These are phyloP conservation scores for Nelumbo lutea DNA, from an alignment of 164 flowering plant species.

Conservation along the genomic window DNA sequence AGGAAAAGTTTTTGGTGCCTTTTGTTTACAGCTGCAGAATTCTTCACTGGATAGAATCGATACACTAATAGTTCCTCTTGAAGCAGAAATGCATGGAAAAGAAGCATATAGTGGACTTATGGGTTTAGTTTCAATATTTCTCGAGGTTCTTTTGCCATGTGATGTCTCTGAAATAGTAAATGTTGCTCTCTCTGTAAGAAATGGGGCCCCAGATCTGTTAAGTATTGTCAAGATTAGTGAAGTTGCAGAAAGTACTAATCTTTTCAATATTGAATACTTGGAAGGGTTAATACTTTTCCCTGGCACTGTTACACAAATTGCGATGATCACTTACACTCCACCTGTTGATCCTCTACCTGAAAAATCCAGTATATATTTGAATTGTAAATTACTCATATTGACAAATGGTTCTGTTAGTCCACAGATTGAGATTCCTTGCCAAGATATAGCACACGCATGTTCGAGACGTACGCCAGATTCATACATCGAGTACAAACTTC, in stretches of 20 bases:
- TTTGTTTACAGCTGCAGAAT: slow-evolving; percentile 50
- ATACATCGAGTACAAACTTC: slow-evolving; percentile 14
- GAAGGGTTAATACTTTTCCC: slow-evolving; percentile 71
- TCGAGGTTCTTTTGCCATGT: slow-evolving; percentile 39
- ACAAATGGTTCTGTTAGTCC: slow-evolving; percentile 61
- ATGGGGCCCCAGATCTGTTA: slow-evolving; percentile 41
- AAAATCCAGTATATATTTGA: slow-evolving; percentile 15
- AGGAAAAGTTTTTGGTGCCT: slow-evolving; percentile 45
- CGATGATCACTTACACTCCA: slow-evolving; percentile 36
- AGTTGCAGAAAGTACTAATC: slow-evolving; percentile 29
- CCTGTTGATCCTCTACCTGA: slow-evolving; percentile 14
- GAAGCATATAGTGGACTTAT: slow-evolving; percentile 19
- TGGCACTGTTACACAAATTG: slow-evolving; percentile 48
- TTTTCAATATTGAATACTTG: slow-evolving; percentile 44
- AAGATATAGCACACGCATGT: slow-evolving; percentile 36
- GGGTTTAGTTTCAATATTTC: slow-evolving; percentile 37
- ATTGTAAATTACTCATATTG: slow-evolving; percentile 44
- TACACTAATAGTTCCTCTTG: slow-evolving; percentile 61
- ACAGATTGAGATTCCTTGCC: slow-evolving; percentile 57
- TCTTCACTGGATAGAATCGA: slow-evolving; percentile 40
- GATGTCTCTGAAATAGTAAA: slow-evolving; percentile 26
- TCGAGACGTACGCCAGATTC: slow-evolving; percentile 25
- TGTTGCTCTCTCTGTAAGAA: slow-evolving; percentile 48
- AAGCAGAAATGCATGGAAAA: slow-evolving; percentile 39
- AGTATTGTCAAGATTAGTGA: slow-evolving; percentile 44